phyloP scores from a whole-genome alignment of 345 rosid species.

The Bruguiera gymnorhiza region DNA sequence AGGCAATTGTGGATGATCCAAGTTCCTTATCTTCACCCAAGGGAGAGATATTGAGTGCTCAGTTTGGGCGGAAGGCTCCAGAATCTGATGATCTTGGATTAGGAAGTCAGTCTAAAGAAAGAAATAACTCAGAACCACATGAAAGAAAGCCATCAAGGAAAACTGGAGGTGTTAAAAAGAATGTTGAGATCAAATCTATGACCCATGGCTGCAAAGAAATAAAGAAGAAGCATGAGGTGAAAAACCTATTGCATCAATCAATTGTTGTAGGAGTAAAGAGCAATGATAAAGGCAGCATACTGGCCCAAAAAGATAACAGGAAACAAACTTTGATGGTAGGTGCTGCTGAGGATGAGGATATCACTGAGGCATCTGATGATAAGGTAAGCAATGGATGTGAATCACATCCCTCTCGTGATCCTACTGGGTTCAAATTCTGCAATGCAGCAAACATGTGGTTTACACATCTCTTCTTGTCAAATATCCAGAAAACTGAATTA shows the following conservation, averaged over 20 bases:
- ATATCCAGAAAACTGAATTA: constrained; percentile 35
- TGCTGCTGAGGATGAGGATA: constrained; percentile 19
- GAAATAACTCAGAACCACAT: constrained; percentile 28
- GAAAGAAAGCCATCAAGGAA: constrained; percentile 26
- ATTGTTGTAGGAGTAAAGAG: constrained; percentile 17
- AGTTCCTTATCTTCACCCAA: constrained; percentile 23
- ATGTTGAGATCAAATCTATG: constrained; percentile 12
- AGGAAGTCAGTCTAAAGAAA: constrained; percentile 20
- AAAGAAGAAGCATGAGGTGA: constrained; percentile 26
- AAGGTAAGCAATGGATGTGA: constrained; percentile 38
- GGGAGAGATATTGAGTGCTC: constrained; percentile 17
- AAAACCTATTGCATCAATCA: constrained; percentile 21
- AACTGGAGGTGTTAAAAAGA: constrained; percentile 22
- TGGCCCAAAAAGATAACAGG: constrained; percentile 22
- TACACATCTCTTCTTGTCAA: constrained; percentile 15
- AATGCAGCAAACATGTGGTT: constrained; percentile 2
- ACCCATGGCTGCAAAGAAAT: constrained; percentile 11
- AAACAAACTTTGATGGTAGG: constrained; percentile 17
- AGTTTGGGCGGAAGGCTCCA: constrained; percentile 16
- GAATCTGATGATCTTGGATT: constrained; percentile 18
- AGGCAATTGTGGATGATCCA: constrained; percentile 27
- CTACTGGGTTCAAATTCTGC: constrained; percentile 5
- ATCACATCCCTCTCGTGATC: constrained; percentile 13
- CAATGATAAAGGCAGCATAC: constrained; percentile 15
- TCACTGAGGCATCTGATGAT: constrained; percentile 28